Base-by-base conservation (phyloP, 1,139 yeast genomes). In the Sugiyamaella pinicola region DNA sequence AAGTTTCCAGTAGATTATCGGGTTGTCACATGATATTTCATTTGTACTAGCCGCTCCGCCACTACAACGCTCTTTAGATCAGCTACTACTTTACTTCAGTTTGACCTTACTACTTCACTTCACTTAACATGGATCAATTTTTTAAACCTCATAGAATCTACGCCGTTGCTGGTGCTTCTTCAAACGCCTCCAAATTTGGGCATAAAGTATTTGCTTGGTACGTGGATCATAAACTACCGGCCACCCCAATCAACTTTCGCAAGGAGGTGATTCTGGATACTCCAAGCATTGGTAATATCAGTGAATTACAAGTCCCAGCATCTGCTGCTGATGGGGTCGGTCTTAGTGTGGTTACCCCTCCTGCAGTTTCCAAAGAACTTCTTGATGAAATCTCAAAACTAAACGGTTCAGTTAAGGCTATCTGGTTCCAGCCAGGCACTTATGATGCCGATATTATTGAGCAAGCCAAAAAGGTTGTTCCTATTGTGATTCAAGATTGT, bases 361-460 rank as follows among this genome's bases (percentile, higher is more conserved):
- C 95, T 0, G 65, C 66, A 0, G 77, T 84, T 10, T 81, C 89
- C 2, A 68, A 70, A 15, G 63, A 69, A 7, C 75, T 83, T 1
- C 69, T 87, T 46, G 67, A 74, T 43, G 77, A 76, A 43, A 72
- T 78, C 18, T 72, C 45, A 45, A 64, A 6, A 60, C 73, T 53
- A 65, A 68, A 73, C 18, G 61, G 58, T 8, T 22, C 34, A 4
- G 71, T 87, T 26, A 79, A 78, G 59, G 83, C 85, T 0, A 71
- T 86, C 26, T 87, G 96, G 96, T 82, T 86, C 58, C 96, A 87
- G 65, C 95, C 95, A 0, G 95, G 95, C 0, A 78, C 88, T 33
- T 85, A 79, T 59, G 83, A 85, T 61, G 67, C 69, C 7, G 75
- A 72, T n/a, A 84, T 82, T 2, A 67, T 85, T 46, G 73, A 75